phyloP scores from a whole-genome alignment of 495 filamentous ascomycete genomes.

The Tirmania nivea region DNA sequence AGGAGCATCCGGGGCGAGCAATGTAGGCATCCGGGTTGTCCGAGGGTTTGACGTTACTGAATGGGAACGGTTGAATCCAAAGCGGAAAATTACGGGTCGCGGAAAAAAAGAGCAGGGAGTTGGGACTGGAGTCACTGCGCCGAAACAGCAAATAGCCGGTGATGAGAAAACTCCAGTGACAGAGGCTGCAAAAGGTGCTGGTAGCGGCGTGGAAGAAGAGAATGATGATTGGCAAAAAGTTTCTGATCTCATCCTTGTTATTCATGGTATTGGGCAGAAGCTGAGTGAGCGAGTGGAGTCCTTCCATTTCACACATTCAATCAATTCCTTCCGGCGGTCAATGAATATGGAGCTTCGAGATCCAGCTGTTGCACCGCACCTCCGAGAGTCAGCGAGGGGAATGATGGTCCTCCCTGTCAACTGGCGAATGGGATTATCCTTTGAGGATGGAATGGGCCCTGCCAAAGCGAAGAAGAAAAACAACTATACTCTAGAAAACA shows the following conservation, averaged over 20 bases:
- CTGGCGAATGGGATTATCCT: slow-evolving; percentile 67
- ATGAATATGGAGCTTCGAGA: slow-evolving; percentile 68
- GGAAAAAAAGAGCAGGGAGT: slow-evolving; percentile 12
- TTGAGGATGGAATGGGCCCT: slow-evolving; percentile 50
- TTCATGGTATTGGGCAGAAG: slow-evolving; percentile 84
- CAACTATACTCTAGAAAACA: slow-evolving; percentile 61
- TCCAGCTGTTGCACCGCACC: slow-evolving; percentile 45
- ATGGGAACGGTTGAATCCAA: slow-evolving; percentile 54
- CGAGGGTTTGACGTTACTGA: slow-evolving; percentile 58
- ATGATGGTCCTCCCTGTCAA: slow-evolving; percentile 45
- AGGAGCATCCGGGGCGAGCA: slow-evolving; percentile 21
- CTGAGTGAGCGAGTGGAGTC: slow-evolving; percentile 89
- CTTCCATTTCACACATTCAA: slow-evolving; percentile 88
- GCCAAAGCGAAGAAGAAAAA: slow-evolving; percentile 29
- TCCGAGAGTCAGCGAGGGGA: slow-evolving; percentile 41
- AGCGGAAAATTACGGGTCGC: slow-evolving; percentile 14
- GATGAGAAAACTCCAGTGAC: background rate
- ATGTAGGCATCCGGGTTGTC: slow-evolving; percentile 63
- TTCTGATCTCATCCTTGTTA: slow-evolving; percentile 71
- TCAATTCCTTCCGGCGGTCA: slow-evolving; percentile 70
- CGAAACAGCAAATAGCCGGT: slow-evolving; percentile 1
- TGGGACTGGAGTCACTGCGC: slow-evolving; percentile 4
- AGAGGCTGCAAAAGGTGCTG: background rate
- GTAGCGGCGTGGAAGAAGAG: background rate
- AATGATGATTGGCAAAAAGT: slow-evolving; percentile 39